Percentiles rank a stretch among this genome's conserved stretches.
Conservation (phyloP, 2,329 filamentous ascomycete genomes). For the Penicillium sp. region DNA sequence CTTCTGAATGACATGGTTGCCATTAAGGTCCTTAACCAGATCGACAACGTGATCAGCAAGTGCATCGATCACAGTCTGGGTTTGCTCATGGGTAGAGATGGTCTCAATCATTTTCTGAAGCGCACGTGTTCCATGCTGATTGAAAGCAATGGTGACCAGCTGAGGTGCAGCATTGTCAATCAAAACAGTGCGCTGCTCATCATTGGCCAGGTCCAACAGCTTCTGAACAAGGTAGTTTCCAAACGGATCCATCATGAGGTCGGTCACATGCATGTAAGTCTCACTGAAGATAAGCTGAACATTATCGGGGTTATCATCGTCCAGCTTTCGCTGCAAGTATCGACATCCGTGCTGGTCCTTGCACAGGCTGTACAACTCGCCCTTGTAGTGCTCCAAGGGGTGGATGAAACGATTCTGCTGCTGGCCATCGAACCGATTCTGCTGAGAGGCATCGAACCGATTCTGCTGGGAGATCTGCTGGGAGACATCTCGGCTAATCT, state of each 20-base stretch:
- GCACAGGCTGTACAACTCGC: slow-evolving; percentile 85
- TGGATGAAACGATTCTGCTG: slow-evolving; percentile 72
- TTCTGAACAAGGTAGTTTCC: slow-evolving; percentile 99
- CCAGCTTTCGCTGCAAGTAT: slow-evolving; percentile 94
- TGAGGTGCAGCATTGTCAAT: slow-evolving; percentile 86
- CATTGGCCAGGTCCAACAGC: slow-evolving; percentile 89
- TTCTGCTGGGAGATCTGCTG: no score
- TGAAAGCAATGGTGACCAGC: slow-evolving; percentile 90
- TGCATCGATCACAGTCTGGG: slow-evolving; percentile 82
- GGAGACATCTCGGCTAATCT: not conserved
- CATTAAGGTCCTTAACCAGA: slow-evolving; percentile 94
- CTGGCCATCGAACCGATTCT: not conserved
- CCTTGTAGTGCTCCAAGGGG: slow-evolving; percentile 75
- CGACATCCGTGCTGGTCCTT: slow-evolving; percentile 98
- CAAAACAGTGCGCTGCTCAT: slow-evolving; percentile 89
- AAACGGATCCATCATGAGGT: slow-evolving; percentile 98
- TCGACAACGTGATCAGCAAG: slow-evolving; percentile 83
- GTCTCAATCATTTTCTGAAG: slow-evolving; percentile 99
- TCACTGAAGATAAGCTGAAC: slow-evolving; percentile 93
- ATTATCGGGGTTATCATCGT: slow-evolving; percentile 80
- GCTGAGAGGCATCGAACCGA: not conserved
- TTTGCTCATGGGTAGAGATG: slow-evolving; percentile 81
- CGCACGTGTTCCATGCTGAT: slow-evolving; percentile 94
- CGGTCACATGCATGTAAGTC: slow-evolving; percentile 89
- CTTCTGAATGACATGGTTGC: slow-evolving; percentile 99